Evolutionary conservation across 108 stramenopile genomes (phyloP).

Genomic region (Cyclostephanos tholiformis): DNA sequence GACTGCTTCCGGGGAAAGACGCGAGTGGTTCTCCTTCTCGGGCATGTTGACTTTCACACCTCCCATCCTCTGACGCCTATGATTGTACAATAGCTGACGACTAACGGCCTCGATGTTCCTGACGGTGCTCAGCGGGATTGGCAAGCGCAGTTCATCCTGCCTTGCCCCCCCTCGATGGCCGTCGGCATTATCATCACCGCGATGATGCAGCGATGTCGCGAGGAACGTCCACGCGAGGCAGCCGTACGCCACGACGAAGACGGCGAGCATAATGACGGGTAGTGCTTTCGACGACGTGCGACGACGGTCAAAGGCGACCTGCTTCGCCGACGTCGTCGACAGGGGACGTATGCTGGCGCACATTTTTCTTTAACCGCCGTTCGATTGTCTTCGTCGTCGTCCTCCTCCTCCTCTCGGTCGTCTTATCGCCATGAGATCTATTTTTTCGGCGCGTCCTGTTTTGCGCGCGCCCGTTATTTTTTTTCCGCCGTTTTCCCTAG

Average conservation of each 20-base stretch:
- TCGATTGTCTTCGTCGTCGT: not conserved
- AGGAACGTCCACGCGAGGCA: not conserved
- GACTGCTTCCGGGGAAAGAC: not conserved
- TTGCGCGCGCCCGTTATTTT: no score
- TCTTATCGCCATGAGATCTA: no score
- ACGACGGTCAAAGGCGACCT: not conserved
- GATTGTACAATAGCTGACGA: not conserved
- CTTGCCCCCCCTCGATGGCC: slow-evolving; percentile 6
- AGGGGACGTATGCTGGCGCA: no score
- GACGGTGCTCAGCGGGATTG: not conserved
- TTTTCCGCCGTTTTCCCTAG: not conserved
- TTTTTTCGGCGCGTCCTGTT: no score
- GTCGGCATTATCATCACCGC: not conserved
- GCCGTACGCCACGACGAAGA: not conserved
- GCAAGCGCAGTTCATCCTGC: not conserved
- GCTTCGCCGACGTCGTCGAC: not conserved
- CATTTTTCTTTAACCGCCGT: no score
- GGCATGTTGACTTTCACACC: no score
- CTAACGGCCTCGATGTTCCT: not conserved
- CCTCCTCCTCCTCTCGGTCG: not conserved
- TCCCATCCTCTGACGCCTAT: not conserved
- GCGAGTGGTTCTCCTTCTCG: slow-evolving; percentile 1
- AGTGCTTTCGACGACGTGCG: not conserved
- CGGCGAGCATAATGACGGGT: not conserved
- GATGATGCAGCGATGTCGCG: not conserved